Evolutionary conservation across 1,284 basidiomycete genomes (phyloP).

Genomic region (Rhodotorula sp.): DNA sequence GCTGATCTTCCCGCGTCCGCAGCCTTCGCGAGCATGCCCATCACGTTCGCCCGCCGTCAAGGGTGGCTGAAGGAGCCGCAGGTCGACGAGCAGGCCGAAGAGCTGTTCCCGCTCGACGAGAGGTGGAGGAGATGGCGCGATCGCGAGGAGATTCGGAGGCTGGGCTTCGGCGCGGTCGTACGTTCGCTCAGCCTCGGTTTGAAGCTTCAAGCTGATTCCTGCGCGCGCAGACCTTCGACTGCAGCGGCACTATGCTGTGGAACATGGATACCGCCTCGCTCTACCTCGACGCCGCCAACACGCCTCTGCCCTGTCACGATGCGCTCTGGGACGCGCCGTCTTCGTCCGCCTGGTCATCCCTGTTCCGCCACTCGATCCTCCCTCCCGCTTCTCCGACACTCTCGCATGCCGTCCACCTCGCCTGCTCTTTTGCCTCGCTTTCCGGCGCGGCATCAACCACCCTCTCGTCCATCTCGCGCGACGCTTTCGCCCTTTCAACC

Average conservation of each 20-base stretch:
- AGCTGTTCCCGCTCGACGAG: conserved; percentile 33
- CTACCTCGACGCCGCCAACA: conserved; percentile 36
- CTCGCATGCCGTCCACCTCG: conserved; percentile 24
- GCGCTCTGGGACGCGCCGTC: conserved; percentile 37
- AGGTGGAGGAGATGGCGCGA: conserved; percentile 39
- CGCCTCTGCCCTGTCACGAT: conserved; percentile 35
- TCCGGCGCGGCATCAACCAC: conserved; percentile 4
- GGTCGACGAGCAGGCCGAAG: conserved; percentile 24
- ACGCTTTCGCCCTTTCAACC: conserved; percentile 34
- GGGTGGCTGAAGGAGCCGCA: conserved; percentile 36
- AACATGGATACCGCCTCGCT: conserved; percentile 29
- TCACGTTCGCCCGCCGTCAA: conserved; percentile 35
- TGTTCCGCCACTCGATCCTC: conserved; percentile 18
- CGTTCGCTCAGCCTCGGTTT: not conserved
- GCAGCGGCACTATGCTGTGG: conserved; percentile 31
- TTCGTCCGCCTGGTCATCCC: conserved; percentile 25
- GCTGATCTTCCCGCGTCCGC: not conserved
- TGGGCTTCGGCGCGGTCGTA: conserved; percentile 36
- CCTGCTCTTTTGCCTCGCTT: conserved; percentile 10
- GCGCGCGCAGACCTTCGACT: conserved; percentile 30
- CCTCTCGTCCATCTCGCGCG: conserved; percentile 19
- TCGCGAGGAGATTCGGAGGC: conserved; percentile 35
- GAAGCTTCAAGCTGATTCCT: not conserved
- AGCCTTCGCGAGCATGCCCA: conserved; percentile 35
- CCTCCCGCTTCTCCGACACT: conserved; percentile 19